A percentile compares a stretch with the other conserved stretches of the same genome.
Conservation (phyloP, 345 rosid genomes). For the Punica granatum region DNA sequence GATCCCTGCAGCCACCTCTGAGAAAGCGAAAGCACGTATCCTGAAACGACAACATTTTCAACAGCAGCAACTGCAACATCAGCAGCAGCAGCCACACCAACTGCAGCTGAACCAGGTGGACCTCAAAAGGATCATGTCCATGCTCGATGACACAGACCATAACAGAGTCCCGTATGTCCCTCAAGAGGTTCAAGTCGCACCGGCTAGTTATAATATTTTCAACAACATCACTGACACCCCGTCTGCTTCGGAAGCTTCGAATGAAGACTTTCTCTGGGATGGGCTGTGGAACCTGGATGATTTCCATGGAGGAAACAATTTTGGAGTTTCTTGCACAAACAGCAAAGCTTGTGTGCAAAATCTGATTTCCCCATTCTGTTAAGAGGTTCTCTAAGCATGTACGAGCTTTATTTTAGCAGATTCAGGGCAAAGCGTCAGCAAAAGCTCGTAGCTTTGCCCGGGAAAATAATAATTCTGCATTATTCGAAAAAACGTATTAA, state of each 20-base stretch:
- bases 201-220: background rate
- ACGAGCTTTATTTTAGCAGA: background rate
- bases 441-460: background rate
- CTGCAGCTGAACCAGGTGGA: background rate
- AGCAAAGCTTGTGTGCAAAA: background rate
- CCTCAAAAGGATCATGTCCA: background rate
- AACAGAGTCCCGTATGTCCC: background rate
- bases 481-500: no score
- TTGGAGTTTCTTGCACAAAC: background rate
- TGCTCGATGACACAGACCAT: background rate
- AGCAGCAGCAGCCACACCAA: background rate
- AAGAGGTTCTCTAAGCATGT: background rate
- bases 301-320: background rate
- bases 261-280: background rate
- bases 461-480: background rate
- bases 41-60: constrained; percentile 1
- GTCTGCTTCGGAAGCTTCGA: background rate
- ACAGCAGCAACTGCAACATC: background rate
- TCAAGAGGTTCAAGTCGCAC: background rate
- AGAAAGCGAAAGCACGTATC: background rate
- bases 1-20: background rate
- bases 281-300: constrained; percentile 4
- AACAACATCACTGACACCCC: background rate
- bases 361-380: constrained; percentile 1
- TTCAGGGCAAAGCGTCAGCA: background rate